Evolutionary conservation across 148 eudicot species (phyloP), one percentile per base, ranked within the genome.

Genomic region (Nepenthes mirabilis): DNA sequence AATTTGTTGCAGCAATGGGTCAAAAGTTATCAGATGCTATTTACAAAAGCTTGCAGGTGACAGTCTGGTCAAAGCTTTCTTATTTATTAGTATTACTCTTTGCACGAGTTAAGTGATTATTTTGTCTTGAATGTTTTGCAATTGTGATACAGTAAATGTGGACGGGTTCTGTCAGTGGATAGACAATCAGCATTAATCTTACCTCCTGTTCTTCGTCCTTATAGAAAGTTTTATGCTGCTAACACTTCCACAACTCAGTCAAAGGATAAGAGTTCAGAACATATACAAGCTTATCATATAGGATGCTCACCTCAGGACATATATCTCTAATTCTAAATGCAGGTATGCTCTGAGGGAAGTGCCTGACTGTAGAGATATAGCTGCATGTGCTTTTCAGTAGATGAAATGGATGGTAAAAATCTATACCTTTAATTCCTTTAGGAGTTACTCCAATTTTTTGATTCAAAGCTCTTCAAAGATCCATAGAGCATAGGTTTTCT

Each of bases 31-130:
- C 80, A 70, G 64, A 75, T 77, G 60, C 68, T 89, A 48, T 83
- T 86, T 74, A 59, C 82, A 2, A 80, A 84, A 80, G 71, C 71
- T 40, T 88, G 98, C 95, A 81, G 97, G 95, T 85, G 64, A 55
- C 12, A 5, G 6, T 9, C 49, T 52, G 33, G 36, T 64, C 55
- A 32, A 33, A 51, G 14, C 56, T 57, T 11, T 2, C 6, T 14
- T 52, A 47, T 11, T 52, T 23, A 5, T 58, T 12, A 33, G n/a
- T 5, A 33, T 32, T 57, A 55, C 12, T 5, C 33, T 2, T 11
- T 55, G 6, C 14, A 14, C 36, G 47, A 7, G 14, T 57, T 37
- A 23, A 40, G 34, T 12, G 36, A 9, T 37, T 40, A 36, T 60
- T 14, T 9, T 70, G 55, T 47, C 3, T n/a, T 33, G 12, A 49